Conservation (phyloP, 495 filamentous ascomycete species). For the Penicillium antarcticum region DNA sequence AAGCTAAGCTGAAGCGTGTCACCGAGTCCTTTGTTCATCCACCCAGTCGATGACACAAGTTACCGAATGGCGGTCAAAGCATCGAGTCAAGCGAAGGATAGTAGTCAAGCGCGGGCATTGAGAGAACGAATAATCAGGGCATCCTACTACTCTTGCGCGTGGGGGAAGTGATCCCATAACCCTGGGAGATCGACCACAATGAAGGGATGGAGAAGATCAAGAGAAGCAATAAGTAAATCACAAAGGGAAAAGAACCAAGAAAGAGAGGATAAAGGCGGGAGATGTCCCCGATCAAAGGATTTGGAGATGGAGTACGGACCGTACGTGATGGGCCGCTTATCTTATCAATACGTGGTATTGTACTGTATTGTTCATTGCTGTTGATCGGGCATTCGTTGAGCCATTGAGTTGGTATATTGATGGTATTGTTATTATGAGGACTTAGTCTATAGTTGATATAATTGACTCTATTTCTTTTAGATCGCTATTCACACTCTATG, state of each 20-base stretch:
- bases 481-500: slow-evolving; percentile 22
- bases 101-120: slow-evolving; percentile 3
- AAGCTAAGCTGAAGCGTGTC: not conserved
- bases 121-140: slow-evolving; percentile 14
- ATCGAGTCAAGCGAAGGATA: slow-evolving; percentile 9
- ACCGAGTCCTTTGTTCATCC: not conserved
- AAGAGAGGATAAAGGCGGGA: not conserved
- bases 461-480: too few relatives aligned
- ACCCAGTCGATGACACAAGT: not conserved
- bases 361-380: not conserved
- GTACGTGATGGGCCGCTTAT: slow-evolving; percentile 7
- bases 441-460: too few relatives aligned
- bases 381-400: not conserved
- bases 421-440: too few relatives aligned
- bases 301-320: slow-evolving; percentile 4
- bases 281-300: slow-evolving; percentile 1
- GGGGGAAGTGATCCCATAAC: slow-evolving; percentile 6
- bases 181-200: slow-evolving; percentile 4
- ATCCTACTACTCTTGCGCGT: slow-evolving; percentile 11
- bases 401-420: too few relatives aligned
- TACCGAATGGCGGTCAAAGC: slow-evolving; percentile 12
- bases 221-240: not conserved
- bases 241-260: slow-evolving; percentile 4
- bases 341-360: slow-evolving; percentile 2
- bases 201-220: not conserved